These are phyloP conservation scores for Acanthamoeba royreba DNA, from an alignment of 208 protist species.

Conservation along the genomic window DNA sequence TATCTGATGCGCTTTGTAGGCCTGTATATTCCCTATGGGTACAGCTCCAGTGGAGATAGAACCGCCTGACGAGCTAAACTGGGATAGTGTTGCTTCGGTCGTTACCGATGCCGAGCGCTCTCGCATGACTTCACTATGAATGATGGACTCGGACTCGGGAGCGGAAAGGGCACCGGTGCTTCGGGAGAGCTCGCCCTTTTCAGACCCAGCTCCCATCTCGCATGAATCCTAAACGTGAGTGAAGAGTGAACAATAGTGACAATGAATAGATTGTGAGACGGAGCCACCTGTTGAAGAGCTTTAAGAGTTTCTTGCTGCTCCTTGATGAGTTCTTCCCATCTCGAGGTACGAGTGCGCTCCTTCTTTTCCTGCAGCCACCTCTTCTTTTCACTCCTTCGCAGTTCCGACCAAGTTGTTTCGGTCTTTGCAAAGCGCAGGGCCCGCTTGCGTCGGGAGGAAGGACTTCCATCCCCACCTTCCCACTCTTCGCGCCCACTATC, in stretches of 20 bases:
- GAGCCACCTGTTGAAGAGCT: background rate
- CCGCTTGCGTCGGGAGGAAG: background rate
- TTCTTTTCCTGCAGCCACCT: background rate
- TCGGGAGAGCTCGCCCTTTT: no score
- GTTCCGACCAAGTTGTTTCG: background rate
- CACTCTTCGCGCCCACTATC: background rate
- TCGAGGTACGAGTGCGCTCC: background rate
- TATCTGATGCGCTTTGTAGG: background rate
- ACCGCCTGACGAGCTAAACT: no score
- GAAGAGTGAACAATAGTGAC: background rate
- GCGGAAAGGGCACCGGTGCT: no score
- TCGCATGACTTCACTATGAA: no score
- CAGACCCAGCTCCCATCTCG: no score
- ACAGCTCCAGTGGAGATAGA: background rate
- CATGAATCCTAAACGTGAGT: background rate
- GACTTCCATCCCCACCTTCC: background rate
- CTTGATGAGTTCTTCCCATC: background rate
- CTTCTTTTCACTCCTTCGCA: background rate
- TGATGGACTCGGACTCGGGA: no score
- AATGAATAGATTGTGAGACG: background rate
- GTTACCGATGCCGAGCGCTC: background rate
- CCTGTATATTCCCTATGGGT: background rate
- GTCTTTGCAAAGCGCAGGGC: background rate
- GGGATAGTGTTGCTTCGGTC: background rate
- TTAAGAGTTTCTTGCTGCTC: background rate